Base-by-base conservation (phyloP, 768 basidiomycete genomes). In the Clavulina sp. region DNA sequence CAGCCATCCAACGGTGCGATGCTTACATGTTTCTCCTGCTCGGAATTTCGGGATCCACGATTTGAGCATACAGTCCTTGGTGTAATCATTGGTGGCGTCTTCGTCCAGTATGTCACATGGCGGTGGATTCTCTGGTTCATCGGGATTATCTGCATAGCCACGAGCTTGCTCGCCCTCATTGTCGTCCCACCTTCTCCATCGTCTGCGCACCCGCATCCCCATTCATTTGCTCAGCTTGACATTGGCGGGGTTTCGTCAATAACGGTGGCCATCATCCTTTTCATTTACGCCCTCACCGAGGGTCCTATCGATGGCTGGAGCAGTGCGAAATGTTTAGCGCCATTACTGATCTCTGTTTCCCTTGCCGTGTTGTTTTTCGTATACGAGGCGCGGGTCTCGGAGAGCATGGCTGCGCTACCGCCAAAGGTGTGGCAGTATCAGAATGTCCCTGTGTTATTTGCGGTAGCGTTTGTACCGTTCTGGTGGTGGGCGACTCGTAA, bases 71-170 rank as follows among this genome's bases (percentile, higher is more conserved):
- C 41, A 72, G 69, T 70, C 3, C 54, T 68, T 40, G 71, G 71
- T 1, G 58, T 71, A 18, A 51, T 70, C 28, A 64, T 72, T 13
- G 73, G 73, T 5, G 72, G 70, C 1, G 24, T 69, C n/a, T 64
- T 74, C 41, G 67, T 69, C 3, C 56, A 64, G 36, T 68, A 61
- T 29, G 62, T 62, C 2, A 66, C 69, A 7, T 76, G 70, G 63
- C 66, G 60, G 26, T 75, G 74, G 74, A 65, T 75, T 19, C 76
- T 77, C 59, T 74, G 69, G 59, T 66, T 71, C 53, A 61, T 66
- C 31, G 66, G 70, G 2, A 66, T 73, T 33, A 51, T 74, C 32
- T 59, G 65, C 34, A 49, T 66, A 4, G 57, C 63, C 16, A 61
- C 70, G 7, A 60, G 66, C 33, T 16, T 65, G 16, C 48, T 58